phyloP scores from a whole-genome alignment of 164 flowering plant species.

The Stephania yunnanensis region DNA sequence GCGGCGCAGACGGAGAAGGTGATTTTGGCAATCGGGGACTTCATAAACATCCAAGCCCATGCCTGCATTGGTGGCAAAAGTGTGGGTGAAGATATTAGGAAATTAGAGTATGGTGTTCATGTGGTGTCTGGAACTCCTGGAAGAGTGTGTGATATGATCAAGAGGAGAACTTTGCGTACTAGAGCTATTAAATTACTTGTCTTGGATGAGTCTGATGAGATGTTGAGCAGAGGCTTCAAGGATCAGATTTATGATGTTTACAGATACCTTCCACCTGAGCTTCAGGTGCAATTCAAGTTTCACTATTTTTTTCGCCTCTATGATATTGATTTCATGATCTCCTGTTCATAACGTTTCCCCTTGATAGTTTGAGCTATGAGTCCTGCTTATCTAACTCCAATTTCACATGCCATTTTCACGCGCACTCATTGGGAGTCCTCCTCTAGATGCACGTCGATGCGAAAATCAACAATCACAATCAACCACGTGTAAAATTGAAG shows the following conservation, averaged over 20 bases:
- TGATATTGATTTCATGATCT: too few relatives aligned
- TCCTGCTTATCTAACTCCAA: too few relatives aligned
- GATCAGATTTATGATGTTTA: slow-evolving; percentile 98
- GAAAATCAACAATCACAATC: too few relatives aligned
- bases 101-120: slow-evolving; percentile 88
- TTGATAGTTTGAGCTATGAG: too few relatives aligned
- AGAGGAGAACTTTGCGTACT: slow-evolving; percentile 86
- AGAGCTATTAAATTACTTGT: slow-evolving; percentile 78
- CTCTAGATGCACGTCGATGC: too few relatives aligned
- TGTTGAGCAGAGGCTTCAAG: slow-evolving; percentile 97
- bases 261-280: slow-evolving; percentile 95
- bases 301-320: background rate
- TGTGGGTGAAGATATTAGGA: slow-evolving; percentile 89
- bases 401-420: too few relatives aligned
- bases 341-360: too few relatives aligned
- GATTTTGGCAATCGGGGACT: slow-evolving; percentile 68
- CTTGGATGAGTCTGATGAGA: slow-evolving; percentile 99
- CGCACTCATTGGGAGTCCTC: too few relatives aligned
- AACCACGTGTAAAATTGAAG: too few relatives aligned
- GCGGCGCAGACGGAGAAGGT: slow-evolving; percentile 87
- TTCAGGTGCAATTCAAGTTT: slow-evolving; percentile 50
- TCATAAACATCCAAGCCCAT: slow-evolving; percentile 77
- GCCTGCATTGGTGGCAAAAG: slow-evolving; percentile 96
- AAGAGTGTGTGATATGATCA: slow-evolving; percentile 99
- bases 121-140: slow-evolving; percentile 99